phyloP scores from a whole-genome alignment of 2,329 filamentous ascomycete genomes.

The Emericellopsis atlantica region DNA sequence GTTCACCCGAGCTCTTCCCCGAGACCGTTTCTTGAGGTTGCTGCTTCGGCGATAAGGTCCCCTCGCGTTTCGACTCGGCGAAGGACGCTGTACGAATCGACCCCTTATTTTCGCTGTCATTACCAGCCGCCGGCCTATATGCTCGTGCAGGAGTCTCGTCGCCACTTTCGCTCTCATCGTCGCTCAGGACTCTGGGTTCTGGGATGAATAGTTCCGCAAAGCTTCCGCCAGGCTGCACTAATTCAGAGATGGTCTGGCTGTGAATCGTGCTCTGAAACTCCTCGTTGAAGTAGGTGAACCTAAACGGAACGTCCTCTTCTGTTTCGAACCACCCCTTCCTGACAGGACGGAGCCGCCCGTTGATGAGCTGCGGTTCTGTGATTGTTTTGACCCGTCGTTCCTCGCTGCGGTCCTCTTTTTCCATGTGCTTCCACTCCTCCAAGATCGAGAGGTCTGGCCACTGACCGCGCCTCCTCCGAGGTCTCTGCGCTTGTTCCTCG shows the following conservation, averaged over 20 bases:
- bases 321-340: constrained; percentile 73
- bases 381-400: constrained; percentile 81
- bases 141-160: constrained; percentile 1
- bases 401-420: constrained; percentile 73
- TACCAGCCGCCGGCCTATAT: constrained; percentile 7
- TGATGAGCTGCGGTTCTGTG: constrained; percentile 84
- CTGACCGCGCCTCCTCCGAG: constrained; percentile 49
- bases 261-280: constrained; percentile 94
- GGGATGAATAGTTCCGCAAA: constrained; percentile 88
- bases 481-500: constrained; percentile 19
- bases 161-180: constrained; percentile 57
- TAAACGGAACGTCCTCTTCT: constrained; percentile 81
- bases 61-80: constrained; percentile 15
- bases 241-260: constrained; percentile 85
- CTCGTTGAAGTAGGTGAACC: constrained; percentile 98
- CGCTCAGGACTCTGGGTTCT: constrained; percentile 63
- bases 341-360: constrained; percentile 73
- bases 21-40: too few species aligned
- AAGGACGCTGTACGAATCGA: constrained; percentile 34
- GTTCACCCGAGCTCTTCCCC: constrained; percentile 24
- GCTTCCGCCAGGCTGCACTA: constrained; percentile 71
- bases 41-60: constrained; percentile 15
- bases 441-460: constrained; percentile 81
- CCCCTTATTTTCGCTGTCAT: constrained; percentile 26
- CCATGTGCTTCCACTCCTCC: constrained; percentile 80